These are phyloP conservation scores for Lentinula detonsa DNA, from an alignment of 768 basidiomycete species.

Conservation along the genomic window DNA sequence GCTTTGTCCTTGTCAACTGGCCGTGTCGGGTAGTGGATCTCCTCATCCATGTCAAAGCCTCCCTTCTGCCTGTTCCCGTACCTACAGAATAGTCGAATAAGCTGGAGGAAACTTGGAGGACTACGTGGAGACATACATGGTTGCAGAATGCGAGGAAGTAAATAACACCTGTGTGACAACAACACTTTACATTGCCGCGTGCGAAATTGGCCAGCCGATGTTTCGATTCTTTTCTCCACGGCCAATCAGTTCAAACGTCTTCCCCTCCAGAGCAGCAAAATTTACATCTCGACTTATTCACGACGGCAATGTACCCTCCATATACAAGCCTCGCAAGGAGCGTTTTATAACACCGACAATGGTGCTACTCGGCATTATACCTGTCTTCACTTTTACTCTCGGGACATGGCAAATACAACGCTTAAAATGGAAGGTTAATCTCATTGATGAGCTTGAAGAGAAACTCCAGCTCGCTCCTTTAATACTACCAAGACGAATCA, in stretches of 20 bases:
- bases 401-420: slow-evolving; percentile 94
- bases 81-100: background rate
- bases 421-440: slow-evolving; percentile 88
- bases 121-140: background rate
- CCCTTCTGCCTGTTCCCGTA: slow-evolving; percentile 25
- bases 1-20: slow-evolving; percentile 99
- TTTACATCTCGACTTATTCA: background rate
- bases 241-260: slow-evolving; percentile 8
- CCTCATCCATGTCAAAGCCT: slow-evolving; percentile 70
- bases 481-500: slow-evolving; percentile 73
- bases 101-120: background rate
- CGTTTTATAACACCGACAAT: slow-evolving; percentile 66
- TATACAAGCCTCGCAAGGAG: slow-evolving; percentile 54
- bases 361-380: slow-evolving; percentile 76
- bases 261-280: slow-evolving; percentile 3
- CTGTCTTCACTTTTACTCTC: slow-evolving; percentile 83
- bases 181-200: background rate
- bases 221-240: slow-evolving; percentile 10
- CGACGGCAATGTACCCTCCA: slow-evolving; percentile 30
- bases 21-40: slow-evolving; percentile 90
- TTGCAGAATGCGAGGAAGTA: background rate
- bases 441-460: slow-evolving; percentile 92
- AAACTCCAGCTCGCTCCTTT: slow-evolving; percentile 81
- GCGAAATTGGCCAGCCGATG: slow-evolving; percentile 8
- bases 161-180: background rate